phyloP scores from a whole-genome alignment of 176 grass and related monocot species.

The Musa troglodytarum region DNA sequence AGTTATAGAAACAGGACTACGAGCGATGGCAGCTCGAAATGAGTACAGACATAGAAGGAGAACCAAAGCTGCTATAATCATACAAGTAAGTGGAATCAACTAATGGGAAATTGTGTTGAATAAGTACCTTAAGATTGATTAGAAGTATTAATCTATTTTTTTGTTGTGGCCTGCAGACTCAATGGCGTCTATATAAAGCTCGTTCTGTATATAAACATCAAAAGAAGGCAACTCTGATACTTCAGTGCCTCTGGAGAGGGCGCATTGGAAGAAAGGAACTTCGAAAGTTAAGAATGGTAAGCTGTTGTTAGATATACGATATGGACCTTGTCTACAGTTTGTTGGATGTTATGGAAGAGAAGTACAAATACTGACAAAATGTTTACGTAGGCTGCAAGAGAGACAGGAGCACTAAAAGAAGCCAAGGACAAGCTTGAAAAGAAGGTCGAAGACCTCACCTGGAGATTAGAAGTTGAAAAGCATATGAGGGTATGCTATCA shows the following conservation, averaged over 20 bases:
- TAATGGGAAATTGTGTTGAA: background rate
- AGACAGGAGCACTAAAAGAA: constrained; percentile 86
- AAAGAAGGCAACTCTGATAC: constrained; percentile 57
- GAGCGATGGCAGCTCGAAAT: constrained; percentile 63
- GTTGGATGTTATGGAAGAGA: background rate
- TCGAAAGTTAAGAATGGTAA: constrained; percentile 73
- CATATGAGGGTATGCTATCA: constrained; percentile 67
- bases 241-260: constrained; percentile 86
- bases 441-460: constrained; percentile 87
- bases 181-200: constrained; percentile 77
- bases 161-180: constrained; percentile 37
- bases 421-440: constrained; percentile 98
- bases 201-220: constrained; percentile 56
- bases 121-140: background rate
- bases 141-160: background rate
- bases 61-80: constrained; percentile 56
- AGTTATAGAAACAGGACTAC: constrained; percentile 68
- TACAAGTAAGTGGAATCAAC: constrained; percentile 40
- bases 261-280: constrained; percentile 87
- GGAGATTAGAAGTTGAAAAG: constrained; percentile 92
- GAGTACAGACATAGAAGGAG: constrained; percentile 55
- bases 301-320: background rate
- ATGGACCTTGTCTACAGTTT: background rate
- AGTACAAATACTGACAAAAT: background rate
- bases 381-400: constrained; percentile 75